Base-by-base conservation (phyloP, 176 grass and related monocot species). In the Areca catechu region DNA sequence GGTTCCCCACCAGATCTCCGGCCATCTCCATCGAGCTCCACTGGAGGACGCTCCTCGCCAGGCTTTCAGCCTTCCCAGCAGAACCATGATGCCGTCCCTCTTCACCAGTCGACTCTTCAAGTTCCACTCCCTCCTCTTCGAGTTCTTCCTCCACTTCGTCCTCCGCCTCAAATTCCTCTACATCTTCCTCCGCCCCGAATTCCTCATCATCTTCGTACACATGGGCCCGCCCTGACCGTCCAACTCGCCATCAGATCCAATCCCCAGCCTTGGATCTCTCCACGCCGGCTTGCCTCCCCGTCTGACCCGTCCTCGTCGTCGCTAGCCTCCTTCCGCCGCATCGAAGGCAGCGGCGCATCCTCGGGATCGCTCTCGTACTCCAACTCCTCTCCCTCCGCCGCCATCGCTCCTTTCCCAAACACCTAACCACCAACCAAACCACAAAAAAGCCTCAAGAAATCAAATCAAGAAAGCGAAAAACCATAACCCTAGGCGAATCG, bases 191-290 rank as follows among this genome's bases (percentile, higher is more conserved):
- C 27, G 72, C 79, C n/a, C 81, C 47, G 20, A 22, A 74, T 24
- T 69, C 79, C 61, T 60, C 83, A 15, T 84, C 86, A 0, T 73
- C 86, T 10, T 56, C 70, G 50, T 72, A 72, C 3, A 72, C 70
- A 24, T 72, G 24, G 1, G 70, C 70, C 50, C 57, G n/a, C 70
- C 58, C 37, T 72, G 25, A 15, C 49, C 49, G 18, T 72, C 70
- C 15, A 49, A 52, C 29, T 72, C 70, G 3, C 19, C 70, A 3
- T 71, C 68, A n/a, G 56, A 71, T 59, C 21, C 56, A 27, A 57
- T 57, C 47, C 18, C 21, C n/a, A 21, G 37, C 43, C 29, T 59
- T 15, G 16, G 49, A 21, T 62, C 56, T 24, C 25, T 50, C 48
- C 48, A 12, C 4, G 16, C 23, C 5, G 57, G n/a, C 15, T 34